These are phyloP conservation scores for Pisolithus thermaeus DNA, from an alignment of 1,284 basidiomycete genomes.

Conservation along the genomic window DNA sequence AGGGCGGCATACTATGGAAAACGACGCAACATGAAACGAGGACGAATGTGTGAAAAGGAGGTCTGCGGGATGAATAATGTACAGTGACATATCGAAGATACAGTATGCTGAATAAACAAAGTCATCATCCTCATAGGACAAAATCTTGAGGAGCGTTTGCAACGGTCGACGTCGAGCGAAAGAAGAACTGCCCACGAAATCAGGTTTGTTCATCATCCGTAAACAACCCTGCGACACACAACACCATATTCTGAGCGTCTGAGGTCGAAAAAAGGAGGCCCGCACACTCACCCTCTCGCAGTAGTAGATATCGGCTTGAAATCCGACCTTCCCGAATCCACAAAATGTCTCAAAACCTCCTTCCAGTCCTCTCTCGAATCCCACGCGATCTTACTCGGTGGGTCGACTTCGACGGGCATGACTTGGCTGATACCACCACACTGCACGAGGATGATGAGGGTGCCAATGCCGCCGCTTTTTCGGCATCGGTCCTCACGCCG, in stretches of 20 bases:
- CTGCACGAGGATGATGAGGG: constrained; percentile 66
- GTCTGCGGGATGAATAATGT: no score
- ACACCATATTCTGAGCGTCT: no score
- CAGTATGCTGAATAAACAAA: constrained; percentile 15
- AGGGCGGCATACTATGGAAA: no score
- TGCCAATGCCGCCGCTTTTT: constrained; percentile 64
- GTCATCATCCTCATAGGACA: no score
- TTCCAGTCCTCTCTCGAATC: constrained; percentile 67
- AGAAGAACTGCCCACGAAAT: not conserved
- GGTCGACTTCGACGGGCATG: constrained; percentile 77
- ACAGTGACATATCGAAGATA: constrained; percentile 8
- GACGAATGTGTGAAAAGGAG: no score
- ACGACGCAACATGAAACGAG: no score
- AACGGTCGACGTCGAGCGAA: constrained; percentile 28
- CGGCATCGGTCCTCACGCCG: constrained; percentile 73
- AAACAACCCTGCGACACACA: not conserved
- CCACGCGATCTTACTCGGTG: constrained; percentile 67
- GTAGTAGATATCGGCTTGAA: constrained; percentile 76
- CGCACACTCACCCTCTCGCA: constrained; percentile 52
- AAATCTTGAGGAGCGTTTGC: constrained; percentile 3
- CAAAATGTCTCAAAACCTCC: constrained; percentile 59
- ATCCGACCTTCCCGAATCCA: constrained; percentile 66
- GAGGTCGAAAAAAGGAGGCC: not conserved
- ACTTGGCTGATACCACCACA: constrained; percentile 70
- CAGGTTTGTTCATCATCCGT: not conserved